Conservation (phyloP, 352 stramenopile genomes). For the Globisporangium viniferum region DNA sequence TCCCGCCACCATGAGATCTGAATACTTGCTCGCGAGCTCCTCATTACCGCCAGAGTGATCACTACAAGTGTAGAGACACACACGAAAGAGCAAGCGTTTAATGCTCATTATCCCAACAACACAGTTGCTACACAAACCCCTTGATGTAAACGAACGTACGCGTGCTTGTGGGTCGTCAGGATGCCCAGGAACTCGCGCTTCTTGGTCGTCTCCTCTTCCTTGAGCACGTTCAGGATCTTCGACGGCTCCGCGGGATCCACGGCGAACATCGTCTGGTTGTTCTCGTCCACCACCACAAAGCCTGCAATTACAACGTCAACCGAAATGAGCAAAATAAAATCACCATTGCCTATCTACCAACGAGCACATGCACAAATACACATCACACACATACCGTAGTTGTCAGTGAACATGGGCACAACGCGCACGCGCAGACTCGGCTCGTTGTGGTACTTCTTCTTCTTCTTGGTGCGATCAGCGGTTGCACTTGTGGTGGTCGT, state of each 20-base stretch:
- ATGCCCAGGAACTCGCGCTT: constrained; percentile 83
- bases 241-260: constrained; percentile 68
- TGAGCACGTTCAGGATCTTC: constrained; percentile 60
- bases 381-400: constrained; percentile 50
- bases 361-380: neutral
- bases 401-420: constrained; percentile 80
- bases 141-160: constrained; percentile 31
- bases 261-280: constrained; percentile 81
- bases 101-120: neutral
- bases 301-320: constrained; percentile 22
- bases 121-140: neutral
- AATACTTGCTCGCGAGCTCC: constrained; percentile 62
- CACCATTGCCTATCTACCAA: neutral
- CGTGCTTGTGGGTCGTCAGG: constrained; percentile 93
- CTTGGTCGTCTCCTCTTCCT: constrained; percentile 59
- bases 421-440: constrained; percentile 80
- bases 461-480: constrained; percentile 16
- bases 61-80: constrained; percentile 18
- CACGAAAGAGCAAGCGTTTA: neutral
- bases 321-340: neutral
- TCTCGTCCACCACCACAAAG: constrained; percentile 77
- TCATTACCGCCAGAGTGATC: constrained; percentile 83
- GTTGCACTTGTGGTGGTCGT: neutral
- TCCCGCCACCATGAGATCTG: constrained; percentile 60
- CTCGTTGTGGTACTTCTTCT: constrained; percentile 64